A percentile compares a stretch with the other conserved stretches of the same genome.
phyloP scores from a whole-genome alignment of 2,329 filamentous ascomycete genomes.

The Camptophora hylomeconis region DNA sequence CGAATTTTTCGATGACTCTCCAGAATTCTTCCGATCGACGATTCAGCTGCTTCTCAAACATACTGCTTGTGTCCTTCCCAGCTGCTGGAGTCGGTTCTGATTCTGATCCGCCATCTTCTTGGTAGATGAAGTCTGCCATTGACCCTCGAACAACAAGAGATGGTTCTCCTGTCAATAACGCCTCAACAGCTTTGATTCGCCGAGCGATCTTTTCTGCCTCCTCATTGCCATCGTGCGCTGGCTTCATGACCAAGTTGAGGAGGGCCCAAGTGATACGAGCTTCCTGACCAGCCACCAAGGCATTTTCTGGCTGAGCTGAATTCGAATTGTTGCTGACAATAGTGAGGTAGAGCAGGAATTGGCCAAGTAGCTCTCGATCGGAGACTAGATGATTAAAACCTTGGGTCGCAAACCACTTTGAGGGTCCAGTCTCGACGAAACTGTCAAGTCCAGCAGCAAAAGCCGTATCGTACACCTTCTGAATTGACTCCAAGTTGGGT shows the following conservation, averaged over 20 bases:
- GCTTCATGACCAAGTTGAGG: conserved; percentile 38
- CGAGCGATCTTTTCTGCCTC: conserved; percentile 21
- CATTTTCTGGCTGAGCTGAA: conserved; percentile 6
- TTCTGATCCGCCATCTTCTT: conserved; percentile 14
- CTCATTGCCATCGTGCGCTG: conserved; percentile 12
- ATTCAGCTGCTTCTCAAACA: conserved; percentile 38
- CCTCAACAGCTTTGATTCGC: conserved; percentile 13
- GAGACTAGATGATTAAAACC: conserved; percentile 40
- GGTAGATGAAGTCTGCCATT: conserved; percentile 17
- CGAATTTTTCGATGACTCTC: conserved; percentile 61
- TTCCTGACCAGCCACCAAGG: conserved; percentile 19
- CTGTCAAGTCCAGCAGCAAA: conserved; percentile 63
- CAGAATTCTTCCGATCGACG: conserved; percentile 66
- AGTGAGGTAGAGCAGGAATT: conserved; percentile 52
- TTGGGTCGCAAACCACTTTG: conserved; percentile 57
- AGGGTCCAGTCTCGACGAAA: conserved; percentile 55
- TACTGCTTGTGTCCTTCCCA: conserved; percentile 26
- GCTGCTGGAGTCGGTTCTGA: conserved; percentile 26
- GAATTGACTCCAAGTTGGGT: conserved; percentile 51
- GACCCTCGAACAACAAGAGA: conserved; percentile 13
- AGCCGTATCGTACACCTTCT: conserved; percentile 58
- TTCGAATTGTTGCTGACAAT: conserved; percentile 17
- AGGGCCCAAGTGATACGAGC: conserved; percentile 44
- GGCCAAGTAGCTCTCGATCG: conserved; percentile 48
- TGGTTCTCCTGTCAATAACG: conserved; percentile 15